Percentiles rank a stretch among this genome's conserved stretches.
phyloP scores from a whole-genome alignment of 192 early-diverging fungal genomes.

The Radiomyces spectabilis region DNA sequence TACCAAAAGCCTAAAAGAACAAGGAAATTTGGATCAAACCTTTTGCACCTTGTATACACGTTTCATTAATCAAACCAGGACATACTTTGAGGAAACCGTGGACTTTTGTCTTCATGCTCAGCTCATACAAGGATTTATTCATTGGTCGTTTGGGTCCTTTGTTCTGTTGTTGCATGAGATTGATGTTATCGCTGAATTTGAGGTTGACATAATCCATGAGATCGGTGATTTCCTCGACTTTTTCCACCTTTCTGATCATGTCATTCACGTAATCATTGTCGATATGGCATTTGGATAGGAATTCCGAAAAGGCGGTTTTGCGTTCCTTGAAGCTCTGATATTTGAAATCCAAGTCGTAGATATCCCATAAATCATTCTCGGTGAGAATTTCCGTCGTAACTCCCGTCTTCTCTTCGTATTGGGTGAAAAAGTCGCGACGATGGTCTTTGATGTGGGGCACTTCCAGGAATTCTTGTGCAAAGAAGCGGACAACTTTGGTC shows the following conservation, averaged over 20 bases:
- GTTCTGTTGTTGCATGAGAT: slow-evolving; percentile 16
- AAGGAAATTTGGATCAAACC: not conserved
- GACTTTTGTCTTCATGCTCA: slow-evolving; percentile 11
- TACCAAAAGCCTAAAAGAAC: slow-evolving; percentile 29
- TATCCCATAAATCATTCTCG: slow-evolving; percentile 75
- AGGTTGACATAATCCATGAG: slow-evolving; percentile 57
- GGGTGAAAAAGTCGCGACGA: slow-evolving; percentile 79
- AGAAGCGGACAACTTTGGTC: slow-evolving; percentile 53
- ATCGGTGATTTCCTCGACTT: slow-evolving; percentile 58
- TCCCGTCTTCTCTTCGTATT: slow-evolving; percentile 20
- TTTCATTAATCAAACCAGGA: not conserved
- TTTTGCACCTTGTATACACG: not conserved
- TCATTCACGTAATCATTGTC: slow-evolving; percentile 41
- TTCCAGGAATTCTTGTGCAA: slow-evolving; percentile 76
- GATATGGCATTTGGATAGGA: slow-evolving; percentile 38
- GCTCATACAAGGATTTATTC: slow-evolving; percentile 27
- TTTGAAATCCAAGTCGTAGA: slow-evolving; percentile 78
- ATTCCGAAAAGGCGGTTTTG: slow-evolving; percentile 42
- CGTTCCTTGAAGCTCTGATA: slow-evolving; percentile 66
- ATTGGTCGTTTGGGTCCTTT: slow-evolving; percentile 29
- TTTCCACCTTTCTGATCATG: slow-evolving; percentile 37
- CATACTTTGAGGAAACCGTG: slow-evolving; percentile 10
- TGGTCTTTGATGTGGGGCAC: slow-evolving; percentile 88
- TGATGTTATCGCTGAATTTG: slow-evolving; percentile 38
- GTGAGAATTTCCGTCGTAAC: slow-evolving; percentile 50